A percentile compares a stretch with the other conserved stretches of the same genome.
phyloP scores from a whole-genome alignment of 192 early-diverging fungal species.

The Coemansia sp. region DNA sequence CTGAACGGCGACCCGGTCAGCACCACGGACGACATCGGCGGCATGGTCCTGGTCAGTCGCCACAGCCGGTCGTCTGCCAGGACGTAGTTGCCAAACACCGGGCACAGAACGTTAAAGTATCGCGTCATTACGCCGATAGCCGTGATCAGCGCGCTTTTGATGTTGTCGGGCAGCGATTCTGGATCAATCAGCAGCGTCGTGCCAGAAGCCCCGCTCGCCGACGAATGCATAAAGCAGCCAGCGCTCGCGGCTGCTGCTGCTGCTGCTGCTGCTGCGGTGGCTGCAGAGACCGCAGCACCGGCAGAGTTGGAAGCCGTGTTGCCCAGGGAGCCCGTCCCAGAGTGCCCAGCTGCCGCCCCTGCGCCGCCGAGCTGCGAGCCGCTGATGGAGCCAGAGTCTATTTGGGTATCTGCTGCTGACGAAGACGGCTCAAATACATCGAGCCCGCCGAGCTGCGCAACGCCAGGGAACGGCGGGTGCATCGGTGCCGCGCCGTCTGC shows the following conservation, averaged over 20 bases:
- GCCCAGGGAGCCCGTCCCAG: neutral
- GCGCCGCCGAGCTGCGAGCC: neutral
- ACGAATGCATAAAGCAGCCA: neutral
- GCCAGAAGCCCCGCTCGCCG: too few relatives aligned
- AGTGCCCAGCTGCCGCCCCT: neutral
- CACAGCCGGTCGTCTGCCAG: conserved; percentile 52
- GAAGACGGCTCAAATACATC: conserved; percentile 27
- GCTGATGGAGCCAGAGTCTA: neutral
- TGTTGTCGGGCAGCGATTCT: conserved; percentile 33
- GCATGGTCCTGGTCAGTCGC: conserved; percentile 41
- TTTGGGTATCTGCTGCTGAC: neutral
- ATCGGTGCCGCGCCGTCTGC: neutral
- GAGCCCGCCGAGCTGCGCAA: conserved; percentile 45
- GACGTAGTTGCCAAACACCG: conserved; percentile 42
- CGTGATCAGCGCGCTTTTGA: conserved; percentile 34
- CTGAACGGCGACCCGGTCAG: conserved; percentile 40
- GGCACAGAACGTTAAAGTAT: conserved; percentile 46
- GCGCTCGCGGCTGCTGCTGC: neutral
- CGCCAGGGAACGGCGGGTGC: conserved; percentile 44
- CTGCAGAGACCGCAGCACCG: too few relatives aligned
- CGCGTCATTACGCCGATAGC: conserved; percentile 39
- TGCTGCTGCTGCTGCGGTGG: neutral
- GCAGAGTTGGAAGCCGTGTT: neutral
- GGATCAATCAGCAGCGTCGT: conserved; percentile 5
- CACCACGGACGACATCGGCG: conserved; percentile 43